These are phyloP conservation scores for Scedosporium boydii DNA, from an alignment of 2,329 filamentous ascomycete genomes.

Conservation along the genomic window DNA sequence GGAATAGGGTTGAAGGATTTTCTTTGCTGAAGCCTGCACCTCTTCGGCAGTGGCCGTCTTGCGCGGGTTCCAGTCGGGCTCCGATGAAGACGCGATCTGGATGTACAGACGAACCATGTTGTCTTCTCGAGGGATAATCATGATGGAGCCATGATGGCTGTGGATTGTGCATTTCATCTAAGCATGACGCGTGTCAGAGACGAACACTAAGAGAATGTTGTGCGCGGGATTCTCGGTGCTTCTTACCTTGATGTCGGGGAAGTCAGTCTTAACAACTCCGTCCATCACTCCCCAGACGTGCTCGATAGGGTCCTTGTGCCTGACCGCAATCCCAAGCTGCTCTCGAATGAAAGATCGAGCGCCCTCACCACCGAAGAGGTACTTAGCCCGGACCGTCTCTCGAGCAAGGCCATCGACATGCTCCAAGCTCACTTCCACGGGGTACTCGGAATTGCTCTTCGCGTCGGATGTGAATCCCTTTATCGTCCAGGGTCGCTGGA, in stretches of 20 bases:
- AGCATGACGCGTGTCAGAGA: slow-evolving; percentile 30
- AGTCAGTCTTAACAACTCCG: slow-evolving; percentile 61
- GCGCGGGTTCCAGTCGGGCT: slow-evolving; percentile 50
- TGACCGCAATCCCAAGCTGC: slow-evolving; percentile 60
- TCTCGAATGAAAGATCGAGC: slow-evolving; percentile 57
- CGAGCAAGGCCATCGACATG: slow-evolving; percentile 63
- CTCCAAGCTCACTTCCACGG: slow-evolving; percentile 68
- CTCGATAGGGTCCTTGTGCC: slow-evolving; percentile 59
- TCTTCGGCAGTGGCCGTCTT: slow-evolving; percentile 53
- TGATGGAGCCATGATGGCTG: slow-evolving; percentile 63
- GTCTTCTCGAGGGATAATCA: slow-evolving; percentile 64
- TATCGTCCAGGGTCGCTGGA: slow-evolving; percentile 59
- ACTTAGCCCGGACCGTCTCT: slow-evolving; percentile 61
- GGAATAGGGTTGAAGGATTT: slow-evolving; percentile 55
- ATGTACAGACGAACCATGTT: slow-evolving; percentile 59
- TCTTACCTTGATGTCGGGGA: slow-evolving; percentile 63
- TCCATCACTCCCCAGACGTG: slow-evolving; percentile 73
- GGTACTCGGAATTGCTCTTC: slow-evolving; percentile 52
- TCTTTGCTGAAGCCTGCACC: slow-evolving; percentile 56
- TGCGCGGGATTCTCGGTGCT: no score
- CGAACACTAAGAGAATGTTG: not conserved
- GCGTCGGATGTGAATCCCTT: slow-evolving; percentile 51
- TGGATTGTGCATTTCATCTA: slow-evolving; percentile 70
- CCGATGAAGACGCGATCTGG: slow-evolving; percentile 54
- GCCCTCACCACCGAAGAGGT: slow-evolving; percentile 64